Base-by-base conservation (phyloP, 805 yeast species). In the Yarrowia phangngaensis region DNA sequence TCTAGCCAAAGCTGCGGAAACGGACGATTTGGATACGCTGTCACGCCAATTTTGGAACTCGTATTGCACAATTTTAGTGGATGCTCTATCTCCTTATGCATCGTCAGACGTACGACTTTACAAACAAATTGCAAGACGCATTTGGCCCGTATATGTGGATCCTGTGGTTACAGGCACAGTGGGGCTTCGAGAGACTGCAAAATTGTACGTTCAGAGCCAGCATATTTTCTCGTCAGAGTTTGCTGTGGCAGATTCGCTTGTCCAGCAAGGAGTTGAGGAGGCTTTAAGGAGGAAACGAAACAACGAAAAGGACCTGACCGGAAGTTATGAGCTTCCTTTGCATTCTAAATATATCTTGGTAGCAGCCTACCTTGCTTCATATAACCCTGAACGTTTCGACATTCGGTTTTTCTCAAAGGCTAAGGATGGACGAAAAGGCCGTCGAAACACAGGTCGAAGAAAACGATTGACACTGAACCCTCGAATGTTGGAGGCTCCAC, bases 351-450 rank as follows among this genome's bases (percentile, higher is more conserved):
- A 75, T 59, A 64, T 89, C n/a, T 64, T 88, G 12, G 73, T 87
- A 23, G 86, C 95, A 1, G 80, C 95, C 0, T 89, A 83, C 61
- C 66, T 88, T 38, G 94, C 95, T 0, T 86, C 95, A 0, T 84
- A 76, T 59, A 76, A 79, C 50, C 84, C 82, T 22, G 79, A 82
- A 2, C 75, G 77, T 53, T 74, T 74, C 58, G 97, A 88, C 63
- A 67, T 79, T 58, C 74, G 78, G 45, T 68, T 76, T 47, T 89
- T 85, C 58, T 82, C 95, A 23, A 78, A 73, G 52, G 68, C 82
- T 33, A 76, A 71, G 54, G 76, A 73, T 11, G 68, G 71, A 14
- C 67, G 70, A 55, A 60, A 58, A 38, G 60, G 58, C 53, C 58
- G 64, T 27, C 64, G 71, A 46, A 66, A 66, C 14, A 71, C 72